Evolutionary conservation across 495 filamentous ascomycete genomes (phyloP).

Genomic region (Aspergillus asperescens): DNA sequence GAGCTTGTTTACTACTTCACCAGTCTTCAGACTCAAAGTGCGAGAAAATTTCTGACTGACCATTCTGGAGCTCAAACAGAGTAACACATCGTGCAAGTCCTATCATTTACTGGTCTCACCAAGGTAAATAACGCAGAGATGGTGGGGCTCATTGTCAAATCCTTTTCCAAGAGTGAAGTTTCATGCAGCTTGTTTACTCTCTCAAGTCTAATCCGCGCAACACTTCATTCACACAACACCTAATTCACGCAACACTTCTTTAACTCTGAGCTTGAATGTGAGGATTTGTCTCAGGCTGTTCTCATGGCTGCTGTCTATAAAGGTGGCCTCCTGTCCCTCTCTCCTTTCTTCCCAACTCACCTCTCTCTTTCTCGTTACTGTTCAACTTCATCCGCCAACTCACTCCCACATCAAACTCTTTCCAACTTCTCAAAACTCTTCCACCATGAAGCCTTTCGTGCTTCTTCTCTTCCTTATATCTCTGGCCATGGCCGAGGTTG

Average conservation of each 20-base stretch:
- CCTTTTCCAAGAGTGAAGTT: neutral
- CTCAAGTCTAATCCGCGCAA: neutral
- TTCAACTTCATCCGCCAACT: neutral
- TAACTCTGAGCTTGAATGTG: too few relatives aligned
- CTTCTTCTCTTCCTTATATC: constrained; percentile 3
- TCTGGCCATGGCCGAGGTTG: neutral
- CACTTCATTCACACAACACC: too few relatives aligned
- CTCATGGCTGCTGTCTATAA: neutral
- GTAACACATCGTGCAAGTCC: neutral
- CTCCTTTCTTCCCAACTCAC: neutral
- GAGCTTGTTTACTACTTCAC: neutral
- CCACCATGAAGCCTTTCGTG: constrained; percentile 1
- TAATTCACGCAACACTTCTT: too few relatives aligned
- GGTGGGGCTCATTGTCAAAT: neutral
- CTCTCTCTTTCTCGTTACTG: neutral
- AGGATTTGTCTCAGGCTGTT: too few relatives aligned
- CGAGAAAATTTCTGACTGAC: neutral
- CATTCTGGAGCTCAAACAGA: neutral
- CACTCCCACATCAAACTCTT: neutral
- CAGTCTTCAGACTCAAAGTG: neutral
- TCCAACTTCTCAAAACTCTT: neutral
- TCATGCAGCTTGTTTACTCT: neutral
- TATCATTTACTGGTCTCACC: neutral
- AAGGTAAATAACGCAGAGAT: neutral
- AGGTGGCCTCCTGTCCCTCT: neutral